Evolutionary conservation across 257 asterid genomes (phyloP).

Genomic region (Anisodus acutangulus): DNA sequence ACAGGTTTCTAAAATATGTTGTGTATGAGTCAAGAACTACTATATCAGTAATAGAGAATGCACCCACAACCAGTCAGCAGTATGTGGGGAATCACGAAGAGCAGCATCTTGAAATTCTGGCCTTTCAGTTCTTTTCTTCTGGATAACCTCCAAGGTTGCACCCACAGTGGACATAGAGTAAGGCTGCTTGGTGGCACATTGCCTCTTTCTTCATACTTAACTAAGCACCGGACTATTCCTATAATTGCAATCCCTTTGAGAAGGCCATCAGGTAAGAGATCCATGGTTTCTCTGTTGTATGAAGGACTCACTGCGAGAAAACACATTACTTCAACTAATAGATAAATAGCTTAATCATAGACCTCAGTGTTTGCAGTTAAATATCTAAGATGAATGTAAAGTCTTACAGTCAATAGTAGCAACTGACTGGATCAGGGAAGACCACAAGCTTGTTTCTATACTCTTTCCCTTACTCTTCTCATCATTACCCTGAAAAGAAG

Average conservation of each 20-base stretch:
- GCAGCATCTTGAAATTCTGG: neutral
- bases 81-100: too few relatives aligned
- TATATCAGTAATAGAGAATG: too few relatives aligned
- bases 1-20: too few relatives aligned
- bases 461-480: constrained; percentile 37
- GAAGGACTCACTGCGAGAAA: constrained; percentile 60
- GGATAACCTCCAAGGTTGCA: neutral
- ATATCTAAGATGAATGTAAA: constrained; percentile 23
- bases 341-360: neutral
- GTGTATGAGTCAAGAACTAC: too few relatives aligned
- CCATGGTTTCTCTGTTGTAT: constrained; percentile 58
- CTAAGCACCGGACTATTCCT: constrained; percentile 62
- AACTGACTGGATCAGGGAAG: constrained; percentile 74
- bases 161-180: neutral
- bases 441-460: constrained; percentile 32
- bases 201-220: constrained; percentile 37
- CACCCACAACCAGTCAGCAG: too few relatives aligned
- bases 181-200: neutral
- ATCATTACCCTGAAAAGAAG: constrained; percentile 44
- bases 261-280: constrained; percentile 64
- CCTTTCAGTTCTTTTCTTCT: neutral
- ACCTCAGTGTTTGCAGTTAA: constrained; percentile 26
- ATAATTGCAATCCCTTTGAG: constrained; percentile 70
- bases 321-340: neutral
- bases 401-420: constrained; percentile 62